Conservation (phyloP, 345 rosid species). For the Aquilaria yunnanensis region DNA sequence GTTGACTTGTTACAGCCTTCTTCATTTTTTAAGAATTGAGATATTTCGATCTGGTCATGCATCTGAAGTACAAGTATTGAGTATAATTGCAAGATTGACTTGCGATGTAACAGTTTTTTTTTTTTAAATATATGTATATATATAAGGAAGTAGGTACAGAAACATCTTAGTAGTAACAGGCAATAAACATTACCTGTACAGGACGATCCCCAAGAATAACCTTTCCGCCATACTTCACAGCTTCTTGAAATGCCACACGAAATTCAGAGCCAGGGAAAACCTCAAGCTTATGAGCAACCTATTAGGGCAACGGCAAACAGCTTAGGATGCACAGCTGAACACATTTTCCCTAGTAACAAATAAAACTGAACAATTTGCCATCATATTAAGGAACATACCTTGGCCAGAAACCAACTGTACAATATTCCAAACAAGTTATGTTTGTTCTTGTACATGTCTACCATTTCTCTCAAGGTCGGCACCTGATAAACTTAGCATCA, state of each 20-base stretch:
- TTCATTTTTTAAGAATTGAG: too few species aligned
- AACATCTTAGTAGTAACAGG: neutral
- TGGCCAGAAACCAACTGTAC: slow-evolving; percentile 95
- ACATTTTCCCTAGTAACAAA: neutral
- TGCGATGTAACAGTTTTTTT: too few species aligned
- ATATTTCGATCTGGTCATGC: too few species aligned
- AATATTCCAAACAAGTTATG: slow-evolving; percentile 84
- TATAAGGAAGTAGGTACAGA: too few species aligned
- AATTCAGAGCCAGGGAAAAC: slow-evolving; percentile 92
- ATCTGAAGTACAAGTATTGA: too few species aligned
- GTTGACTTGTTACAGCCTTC: too few species aligned
- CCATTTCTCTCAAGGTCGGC: slow-evolving; percentile 83
- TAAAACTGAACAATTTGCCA: neutral
- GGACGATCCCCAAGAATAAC: slow-evolving; percentile 97
- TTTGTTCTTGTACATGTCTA: slow-evolving; percentile 89
- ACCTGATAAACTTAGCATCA: slow-evolving; percentile 40
- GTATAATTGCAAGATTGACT: too few species aligned
- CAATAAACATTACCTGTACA: slow-evolving; percentile 46
- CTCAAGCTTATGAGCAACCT: slow-evolving; percentile 82
- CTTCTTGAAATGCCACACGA: slow-evolving; percentile 93
- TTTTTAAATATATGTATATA: too few species aligned
- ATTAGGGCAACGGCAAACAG: slow-evolving; percentile 9
- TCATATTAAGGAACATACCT: slow-evolving; percentile 36
- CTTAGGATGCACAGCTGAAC: slow-evolving; percentile 1
- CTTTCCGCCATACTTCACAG: slow-evolving; percentile 67